A percentile compares a stretch with the other conserved stretches of the same genome.
These are phyloP conservation scores for Gynochthodes officinalis DNA, from an alignment of 257 asterid genomes.

Conservation along the genomic window DNA sequence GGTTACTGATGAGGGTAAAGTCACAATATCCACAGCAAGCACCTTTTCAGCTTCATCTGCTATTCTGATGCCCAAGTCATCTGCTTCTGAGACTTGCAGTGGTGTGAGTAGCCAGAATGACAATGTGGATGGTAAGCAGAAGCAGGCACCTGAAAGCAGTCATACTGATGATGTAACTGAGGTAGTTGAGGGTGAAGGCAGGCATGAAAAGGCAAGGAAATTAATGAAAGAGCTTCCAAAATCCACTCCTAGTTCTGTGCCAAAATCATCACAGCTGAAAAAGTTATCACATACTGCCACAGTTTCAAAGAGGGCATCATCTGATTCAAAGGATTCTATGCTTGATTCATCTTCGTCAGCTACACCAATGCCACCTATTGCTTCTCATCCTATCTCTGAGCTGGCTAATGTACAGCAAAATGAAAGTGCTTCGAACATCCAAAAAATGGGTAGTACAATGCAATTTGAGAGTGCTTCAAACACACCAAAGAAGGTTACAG, in stretches of 20 bases:
- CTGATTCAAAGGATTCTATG: slow-evolving; percentile 52
- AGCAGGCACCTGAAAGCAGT: slow-evolving; percentile 47
- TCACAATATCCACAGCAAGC: slow-evolving; percentile 43
- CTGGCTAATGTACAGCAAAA: slow-evolving; percentile 38
- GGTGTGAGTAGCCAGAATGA: slow-evolving; percentile 37
- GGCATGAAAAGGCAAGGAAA: slow-evolving; percentile 57
- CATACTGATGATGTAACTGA: slow-evolving; percentile 42
- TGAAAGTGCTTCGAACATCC: slow-evolving; percentile 43
- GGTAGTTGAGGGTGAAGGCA: slow-evolving; percentile 49
- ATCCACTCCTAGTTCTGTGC: slow-evolving; percentile 30
- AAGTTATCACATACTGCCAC: slow-evolving; percentile 48
- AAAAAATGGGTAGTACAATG: slow-evolving; percentile 43
- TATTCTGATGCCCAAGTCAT: slow-evolving; percentile 34
- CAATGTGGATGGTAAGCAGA: slow-evolving; percentile 35
- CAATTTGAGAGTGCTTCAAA: slow-evolving; percentile 43
- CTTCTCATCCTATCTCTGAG: slow-evolving; percentile 40
- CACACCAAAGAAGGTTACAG: slow-evolving; percentile 44
- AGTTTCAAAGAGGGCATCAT: slow-evolving; percentile 44
- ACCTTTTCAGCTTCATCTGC: slow-evolving; percentile 40
- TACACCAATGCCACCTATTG: slow-evolving; percentile 30
- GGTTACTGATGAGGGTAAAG: slow-evolving; percentile 45
- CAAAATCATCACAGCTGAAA: slow-evolving; percentile 46
- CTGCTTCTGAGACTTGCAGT: slow-evolving; percentile 33
- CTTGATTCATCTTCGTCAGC: slow-evolving; percentile 44
- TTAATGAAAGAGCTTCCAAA: slow-evolving; percentile 56